Evolutionary conservation across 139 green algal genomes (phyloP).

Genomic region (Chlamydomonas sphaeroides): DNA sequence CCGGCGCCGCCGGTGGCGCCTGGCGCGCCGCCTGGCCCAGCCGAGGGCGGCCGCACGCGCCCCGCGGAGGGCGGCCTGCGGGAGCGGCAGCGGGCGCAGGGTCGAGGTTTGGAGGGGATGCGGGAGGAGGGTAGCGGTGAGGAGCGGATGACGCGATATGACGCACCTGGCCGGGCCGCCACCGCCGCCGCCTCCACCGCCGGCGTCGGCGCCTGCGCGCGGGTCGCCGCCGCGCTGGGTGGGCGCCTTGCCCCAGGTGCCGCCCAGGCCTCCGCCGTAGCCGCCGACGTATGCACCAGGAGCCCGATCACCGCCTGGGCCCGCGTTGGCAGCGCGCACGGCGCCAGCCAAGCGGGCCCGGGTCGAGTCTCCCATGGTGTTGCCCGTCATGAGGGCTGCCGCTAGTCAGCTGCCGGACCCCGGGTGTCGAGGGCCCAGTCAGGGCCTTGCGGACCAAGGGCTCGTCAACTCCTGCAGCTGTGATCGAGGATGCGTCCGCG

Average conservation of each 20-base stretch:
- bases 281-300: slow-evolving; percentile 33
- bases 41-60: background rate
- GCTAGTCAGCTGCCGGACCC: too few species aligned
- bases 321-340: slow-evolving; percentile 37
- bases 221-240: slow-evolving; percentile 37
- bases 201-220: background rate
- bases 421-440: too few species aligned
- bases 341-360: slow-evolving; percentile 34
- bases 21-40: background rate
- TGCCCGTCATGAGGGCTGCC: too few species aligned
- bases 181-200: background rate
- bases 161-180: too few species aligned
- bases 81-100: too few species aligned
- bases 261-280: slow-evolving; percentile 46
- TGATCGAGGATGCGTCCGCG: too few species aligned
- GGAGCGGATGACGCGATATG: too few species aligned
- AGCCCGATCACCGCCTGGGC: slow-evolving; percentile 2
- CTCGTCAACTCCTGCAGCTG: too few species aligned
- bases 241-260: slow-evolving; percentile 49
- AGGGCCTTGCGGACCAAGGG: too few species aligned
- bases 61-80: background rate
- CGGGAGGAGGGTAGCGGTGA: too few species aligned
- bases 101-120: too few species aligned
- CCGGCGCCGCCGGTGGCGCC: background rate
- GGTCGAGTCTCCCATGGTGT: slow-evolving; percentile 54